These are phyloP conservation scores for Wickerhamia fluorescens DNA, from an alignment of 805 yeast species.

Conservation along the genomic window DNA sequence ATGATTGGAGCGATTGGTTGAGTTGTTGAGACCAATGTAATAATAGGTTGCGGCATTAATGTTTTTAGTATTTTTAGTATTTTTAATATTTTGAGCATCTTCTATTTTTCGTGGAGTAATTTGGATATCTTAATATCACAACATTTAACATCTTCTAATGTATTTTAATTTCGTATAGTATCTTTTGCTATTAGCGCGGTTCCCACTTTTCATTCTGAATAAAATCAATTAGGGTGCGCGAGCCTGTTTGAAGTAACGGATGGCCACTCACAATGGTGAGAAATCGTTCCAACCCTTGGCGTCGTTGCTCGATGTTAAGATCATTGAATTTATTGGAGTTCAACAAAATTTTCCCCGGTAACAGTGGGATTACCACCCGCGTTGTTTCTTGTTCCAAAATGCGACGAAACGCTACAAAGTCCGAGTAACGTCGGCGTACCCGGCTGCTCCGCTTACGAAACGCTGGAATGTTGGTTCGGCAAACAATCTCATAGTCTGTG, in stretches of 20 bases:
- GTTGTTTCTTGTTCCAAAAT: conserved; percentile 70
- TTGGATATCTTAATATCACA: no score
- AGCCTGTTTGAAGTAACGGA: conserved; percentile 84
- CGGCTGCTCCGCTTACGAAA: conserved; percentile 56
- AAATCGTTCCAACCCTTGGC: conserved; percentile 79
- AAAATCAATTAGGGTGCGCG: conserved; percentile 70
- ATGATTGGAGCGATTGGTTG: no score
- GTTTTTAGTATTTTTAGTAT: no score
- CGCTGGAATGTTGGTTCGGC: conserved; percentile 88
- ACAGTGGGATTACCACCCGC: conserved; percentile 73
- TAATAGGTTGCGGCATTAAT: no score
- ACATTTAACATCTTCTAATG: no score
- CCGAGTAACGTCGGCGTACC: conserved; percentile 84
- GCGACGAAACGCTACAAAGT: conserved; percentile 75
- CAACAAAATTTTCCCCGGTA: conserved; percentile 81
- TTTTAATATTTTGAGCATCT: no score
- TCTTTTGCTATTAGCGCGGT: conserved; percentile 5
- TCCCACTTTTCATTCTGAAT: conserved; percentile 85
- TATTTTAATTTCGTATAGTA: no score
- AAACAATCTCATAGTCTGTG: conserved; percentile 87
- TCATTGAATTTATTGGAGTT: conserved; percentile 69
- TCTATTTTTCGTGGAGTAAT: no score
- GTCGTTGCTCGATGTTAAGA: conserved; percentile 73
- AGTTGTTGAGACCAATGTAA: no score
- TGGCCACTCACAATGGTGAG: conserved; percentile 79